These are phyloP conservation scores for Astrothelium macrocarpum DNA, from an alignment of 495 filamentous ascomycete species.

Conservation along the genomic window DNA sequence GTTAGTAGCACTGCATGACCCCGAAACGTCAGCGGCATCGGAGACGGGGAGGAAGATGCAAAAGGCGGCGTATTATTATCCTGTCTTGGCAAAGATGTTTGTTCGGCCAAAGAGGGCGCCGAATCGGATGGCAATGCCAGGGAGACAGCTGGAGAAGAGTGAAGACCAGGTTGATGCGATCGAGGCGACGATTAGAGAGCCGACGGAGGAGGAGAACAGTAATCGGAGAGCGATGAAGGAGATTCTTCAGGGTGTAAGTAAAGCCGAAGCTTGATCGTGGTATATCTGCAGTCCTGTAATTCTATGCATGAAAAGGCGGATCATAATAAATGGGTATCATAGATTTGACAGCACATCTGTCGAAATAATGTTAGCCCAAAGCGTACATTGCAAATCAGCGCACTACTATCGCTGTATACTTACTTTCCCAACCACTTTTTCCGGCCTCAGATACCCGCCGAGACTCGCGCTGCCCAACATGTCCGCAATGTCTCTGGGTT, in stretches of 20 bases:
- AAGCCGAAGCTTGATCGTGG: neutral
- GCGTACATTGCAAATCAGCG: neutral
- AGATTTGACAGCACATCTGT: neutral
- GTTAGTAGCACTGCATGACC: constrained; percentile 54
- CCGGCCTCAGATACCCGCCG: no score
- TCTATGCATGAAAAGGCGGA: neutral
- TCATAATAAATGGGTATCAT: neutral
- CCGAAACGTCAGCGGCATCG: constrained; percentile 46
- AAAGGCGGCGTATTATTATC: constrained; percentile 83
- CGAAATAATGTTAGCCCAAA: neutral
- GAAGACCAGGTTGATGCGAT: constrained; percentile 42
- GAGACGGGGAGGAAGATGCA: constrained; percentile 32
- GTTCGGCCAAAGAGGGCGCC: constrained; percentile 49
- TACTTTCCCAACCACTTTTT: no score
- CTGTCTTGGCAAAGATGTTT: constrained; percentile 60
- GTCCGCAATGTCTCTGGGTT: no score
- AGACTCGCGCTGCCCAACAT: no score
- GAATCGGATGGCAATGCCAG: constrained; percentile 39
- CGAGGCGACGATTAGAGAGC: constrained; percentile 44
- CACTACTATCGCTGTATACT: no score
- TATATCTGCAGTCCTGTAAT: neutral
- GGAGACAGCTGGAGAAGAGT: constrained; percentile 34
- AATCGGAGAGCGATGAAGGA: constrained; percentile 25
- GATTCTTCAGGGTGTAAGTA: constrained; percentile 1
- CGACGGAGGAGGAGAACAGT: constrained; percentile 43